Conservation (phyloP, 306 rosid species). For the Casuarina cunninghamiana region DNA sequence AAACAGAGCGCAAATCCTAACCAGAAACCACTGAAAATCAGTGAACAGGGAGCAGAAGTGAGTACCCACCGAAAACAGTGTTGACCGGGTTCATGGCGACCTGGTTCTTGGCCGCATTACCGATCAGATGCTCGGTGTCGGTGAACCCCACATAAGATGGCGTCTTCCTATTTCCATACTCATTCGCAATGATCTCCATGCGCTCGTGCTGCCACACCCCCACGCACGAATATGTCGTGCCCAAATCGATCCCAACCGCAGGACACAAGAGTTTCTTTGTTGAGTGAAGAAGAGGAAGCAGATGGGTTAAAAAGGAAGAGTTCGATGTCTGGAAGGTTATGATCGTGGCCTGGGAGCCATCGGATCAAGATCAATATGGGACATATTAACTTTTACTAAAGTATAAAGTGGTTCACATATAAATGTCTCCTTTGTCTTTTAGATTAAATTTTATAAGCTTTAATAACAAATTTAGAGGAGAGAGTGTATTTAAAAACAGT, state of each 20-base stretch:
- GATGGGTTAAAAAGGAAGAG: constrained; percentile 22
- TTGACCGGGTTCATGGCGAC: constrained; percentile 46
- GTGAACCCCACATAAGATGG: constrained; percentile 61
- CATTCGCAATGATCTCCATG: constrained; percentile 58
- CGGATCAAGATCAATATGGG: constrained; percentile 16
- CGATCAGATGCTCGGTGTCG: constrained; percentile 46
- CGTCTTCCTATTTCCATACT: constrained; percentile 55
- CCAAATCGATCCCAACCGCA: constrained; percentile 55
- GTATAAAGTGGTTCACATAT: too few species aligned
- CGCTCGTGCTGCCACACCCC: constrained; percentile 61
- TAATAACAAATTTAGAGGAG: too few species aligned
- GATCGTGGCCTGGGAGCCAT: constrained; percentile 29
- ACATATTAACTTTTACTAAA: too few species aligned
- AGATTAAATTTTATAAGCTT: too few species aligned
- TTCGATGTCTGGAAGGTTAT: constrained; percentile 45
- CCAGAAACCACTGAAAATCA: neutral
- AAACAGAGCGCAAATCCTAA: neutral
- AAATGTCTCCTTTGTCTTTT: too few species aligned
- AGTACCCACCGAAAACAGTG: constrained; percentile 44
- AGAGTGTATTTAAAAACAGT: too few species aligned
- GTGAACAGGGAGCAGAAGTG: neutral
- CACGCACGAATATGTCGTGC: constrained; percentile 51
- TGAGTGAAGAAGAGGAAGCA: neutral
- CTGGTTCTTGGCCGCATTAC: constrained; percentile 42
- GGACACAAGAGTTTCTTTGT: constrained; percentile 15